These are phyloP conservation scores for Leccinellum rugosiceps DNA, from an alignment of 768 basidiomycete species.

Conservation along the genomic window DNA sequence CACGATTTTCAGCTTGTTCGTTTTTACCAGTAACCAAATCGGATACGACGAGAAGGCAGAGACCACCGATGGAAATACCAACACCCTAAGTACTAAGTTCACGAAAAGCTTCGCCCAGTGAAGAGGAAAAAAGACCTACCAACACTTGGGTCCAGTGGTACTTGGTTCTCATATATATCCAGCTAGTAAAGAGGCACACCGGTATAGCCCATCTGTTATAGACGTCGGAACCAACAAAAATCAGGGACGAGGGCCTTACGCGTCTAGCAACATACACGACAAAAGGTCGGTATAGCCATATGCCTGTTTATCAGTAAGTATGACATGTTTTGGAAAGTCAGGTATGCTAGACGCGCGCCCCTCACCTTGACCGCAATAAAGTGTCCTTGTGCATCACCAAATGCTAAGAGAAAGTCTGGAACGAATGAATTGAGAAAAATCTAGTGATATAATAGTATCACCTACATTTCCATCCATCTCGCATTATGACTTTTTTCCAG, in stretches of 20 bases:
- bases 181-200: slow-evolving; percentile 75
- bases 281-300: slow-evolving; percentile 82
- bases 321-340: not conserved
- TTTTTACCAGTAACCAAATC: slow-evolving; percentile 75
- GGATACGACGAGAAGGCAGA: slow-evolving; percentile 75
- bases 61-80: slow-evolving; percentile 63
- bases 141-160: slow-evolving; percentile 84
- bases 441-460: not conserved
- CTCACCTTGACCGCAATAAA: slow-evolving; percentile 75
- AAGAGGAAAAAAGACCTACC: slow-evolving; percentile 35
- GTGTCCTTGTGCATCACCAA: slow-evolving; percentile 82
- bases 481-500: slow-evolving; percentile 66
- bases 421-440: not conserved
- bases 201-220: slow-evolving; percentile 78
- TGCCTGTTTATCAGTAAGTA: slow-evolving; percentile 40
- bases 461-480: slow-evolving; percentile 90
- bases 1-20: slow-evolving; percentile 58
- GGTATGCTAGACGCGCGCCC: not conserved
- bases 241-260: slow-evolving; percentile 40
- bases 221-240: not conserved
- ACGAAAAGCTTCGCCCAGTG: not conserved
- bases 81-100: slow-evolving; percentile 49
- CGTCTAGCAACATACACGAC: slow-evolving; percentile 89
- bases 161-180: slow-evolving; percentile 71
- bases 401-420: slow-evolving; percentile 74